phyloP scores from a whole-genome alignment of 163 green algal species.

The Scenedesmus sp. region DNA sequence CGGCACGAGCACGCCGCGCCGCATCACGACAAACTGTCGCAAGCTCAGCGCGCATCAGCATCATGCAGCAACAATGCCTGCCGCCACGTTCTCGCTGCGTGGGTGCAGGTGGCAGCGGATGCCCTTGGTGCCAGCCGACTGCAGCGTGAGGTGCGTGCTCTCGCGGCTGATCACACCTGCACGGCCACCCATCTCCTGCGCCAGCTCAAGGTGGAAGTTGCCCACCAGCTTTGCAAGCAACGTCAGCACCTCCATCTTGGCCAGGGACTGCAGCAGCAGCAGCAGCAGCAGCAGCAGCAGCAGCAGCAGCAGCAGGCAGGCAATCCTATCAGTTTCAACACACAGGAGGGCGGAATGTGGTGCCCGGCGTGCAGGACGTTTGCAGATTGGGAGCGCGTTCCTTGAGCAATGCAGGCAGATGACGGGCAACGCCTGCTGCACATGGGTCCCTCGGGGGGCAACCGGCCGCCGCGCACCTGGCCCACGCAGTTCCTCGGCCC shows the following conservation, averaged over 20 bases:
- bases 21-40: no score
- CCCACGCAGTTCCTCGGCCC: slow-evolving; percentile 76
- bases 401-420: background rate
- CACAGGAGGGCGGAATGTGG: no score
- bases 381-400: no score
- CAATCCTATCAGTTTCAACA: no score
- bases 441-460: background rate
- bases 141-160: slow-evolving; percentile 72
- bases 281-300: background rate
- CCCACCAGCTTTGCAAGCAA: slow-evolving; percentile 64
- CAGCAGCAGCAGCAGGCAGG: background rate
- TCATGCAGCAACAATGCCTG: background rate
- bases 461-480: background rate
- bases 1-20: no score
- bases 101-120: slow-evolving; percentile 68
- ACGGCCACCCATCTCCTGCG: slow-evolving; percentile 64
- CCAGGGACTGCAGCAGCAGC: slow-evolving; percentile 61
- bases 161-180: slow-evolving; percentile 60
- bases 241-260: slow-evolving; percentile 71
- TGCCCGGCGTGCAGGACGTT: no score
- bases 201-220: slow-evolving; percentile 50
- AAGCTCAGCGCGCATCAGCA: background rate
- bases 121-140: slow-evolving; percentile 63
- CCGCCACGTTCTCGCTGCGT: slow-evolving; percentile 31
- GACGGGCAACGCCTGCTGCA: background rate